Conservation (phyloP, 2,329 filamentous ascomycete genomes). For the Hymenoscyphus linearis region DNA sequence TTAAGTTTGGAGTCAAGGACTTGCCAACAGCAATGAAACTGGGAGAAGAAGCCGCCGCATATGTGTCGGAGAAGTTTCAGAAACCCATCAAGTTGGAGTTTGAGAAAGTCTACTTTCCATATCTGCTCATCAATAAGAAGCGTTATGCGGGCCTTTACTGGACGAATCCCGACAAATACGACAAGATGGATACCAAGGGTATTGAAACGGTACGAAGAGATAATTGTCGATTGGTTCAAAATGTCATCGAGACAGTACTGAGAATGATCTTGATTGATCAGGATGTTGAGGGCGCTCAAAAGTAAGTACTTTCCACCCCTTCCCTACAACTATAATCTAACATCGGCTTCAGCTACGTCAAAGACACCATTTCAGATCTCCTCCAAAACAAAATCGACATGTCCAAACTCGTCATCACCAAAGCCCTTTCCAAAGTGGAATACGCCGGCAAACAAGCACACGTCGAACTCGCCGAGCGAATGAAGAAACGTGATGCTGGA, state of each 20-base stretch:
- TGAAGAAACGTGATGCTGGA: conserved; percentile 94
- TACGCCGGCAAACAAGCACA: conserved; percentile 94
- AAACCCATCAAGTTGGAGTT: conserved; percentile 99
- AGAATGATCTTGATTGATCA: conserved; percentile 93
- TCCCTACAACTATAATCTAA: conserved; percentile 5
- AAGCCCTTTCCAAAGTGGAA: conserved; percentile 81
- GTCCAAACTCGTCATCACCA: conserved; percentile 98
- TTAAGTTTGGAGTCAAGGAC: conserved; percentile 91
- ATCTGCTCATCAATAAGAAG: conserved; percentile 99
- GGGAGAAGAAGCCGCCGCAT: conserved; percentile 86
- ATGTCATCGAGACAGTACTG: conserved; percentile 93
- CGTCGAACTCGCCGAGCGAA: conserved; percentile 88
- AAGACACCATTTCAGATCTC: conserved; percentile 89
- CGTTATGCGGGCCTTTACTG: conserved; percentile 96
- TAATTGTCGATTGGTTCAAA: conserved; percentile 93
- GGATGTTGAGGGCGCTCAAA: conserved; percentile 85
- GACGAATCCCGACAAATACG: conserved; percentile 90
- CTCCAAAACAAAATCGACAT: conserved; percentile 98
- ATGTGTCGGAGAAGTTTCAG: conserved; percentile 85
- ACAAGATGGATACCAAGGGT: conserved; percentile 99
- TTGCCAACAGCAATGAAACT: conserved; percentile 87
- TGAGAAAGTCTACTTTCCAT: conserved; percentile 98
- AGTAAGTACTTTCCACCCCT: conserved; percentile 53
- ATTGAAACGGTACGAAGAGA: conserved; percentile 97
- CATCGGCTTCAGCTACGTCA: conserved; percentile 70